These are phyloP conservation scores for Talaromyces trachyspermus DNA, from an alignment of 495 filamentous ascomycete genomes.

Conservation along the genomic window DNA sequence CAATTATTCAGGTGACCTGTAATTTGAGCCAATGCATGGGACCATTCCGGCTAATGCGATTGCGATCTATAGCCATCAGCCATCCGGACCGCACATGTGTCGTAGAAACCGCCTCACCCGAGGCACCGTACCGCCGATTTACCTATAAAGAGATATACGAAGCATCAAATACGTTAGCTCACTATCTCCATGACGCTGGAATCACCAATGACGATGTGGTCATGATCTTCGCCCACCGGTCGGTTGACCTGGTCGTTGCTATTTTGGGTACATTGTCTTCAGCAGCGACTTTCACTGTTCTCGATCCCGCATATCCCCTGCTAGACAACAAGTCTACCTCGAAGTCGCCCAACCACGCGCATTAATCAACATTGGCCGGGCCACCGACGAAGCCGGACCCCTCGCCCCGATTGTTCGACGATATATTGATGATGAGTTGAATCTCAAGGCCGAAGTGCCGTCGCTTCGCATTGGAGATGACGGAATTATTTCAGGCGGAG, in stretches of 20 bases:
- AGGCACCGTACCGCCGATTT: slow-evolving; percentile 56
- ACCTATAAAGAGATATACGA: slow-evolving; percentile 87
- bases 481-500: slow-evolving; percentile 67
- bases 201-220: slow-evolving; percentile 78
- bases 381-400: slow-evolving; percentile 65
- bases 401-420: slow-evolving; percentile 60
- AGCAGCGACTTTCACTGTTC: slow-evolving; percentile 49
- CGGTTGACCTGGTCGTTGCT: slow-evolving; percentile 42
- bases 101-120: slow-evolving; percentile 65
- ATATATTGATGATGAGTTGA: slow-evolving; percentile 68
- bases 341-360: slow-evolving; percentile 79
- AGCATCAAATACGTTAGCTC: slow-evolving; percentile 71
- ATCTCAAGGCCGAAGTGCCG: slow-evolving; percentile 70
- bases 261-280: slow-evolving; percentile 51
- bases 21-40: too few relatives aligned
- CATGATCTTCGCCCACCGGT: slow-evolving; percentile 85
- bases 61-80: slow-evolving; percentile 23
- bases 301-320: slow-evolving; percentile 88
- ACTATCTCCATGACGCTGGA: slow-evolving; percentile 67
- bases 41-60: too few relatives aligned
- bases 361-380: slow-evolving; percentile 73
- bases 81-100: slow-evolving; percentile 78
- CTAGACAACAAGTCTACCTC: slow-evolving; percentile 82
- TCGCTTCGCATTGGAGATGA: slow-evolving; percentile 65
- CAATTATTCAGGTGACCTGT: too few relatives aligned